These are phyloP conservation scores for Cladosporium velox DNA, from an alignment of 2,329 filamentous ascomycete genomes.

Conservation along the genomic window DNA sequence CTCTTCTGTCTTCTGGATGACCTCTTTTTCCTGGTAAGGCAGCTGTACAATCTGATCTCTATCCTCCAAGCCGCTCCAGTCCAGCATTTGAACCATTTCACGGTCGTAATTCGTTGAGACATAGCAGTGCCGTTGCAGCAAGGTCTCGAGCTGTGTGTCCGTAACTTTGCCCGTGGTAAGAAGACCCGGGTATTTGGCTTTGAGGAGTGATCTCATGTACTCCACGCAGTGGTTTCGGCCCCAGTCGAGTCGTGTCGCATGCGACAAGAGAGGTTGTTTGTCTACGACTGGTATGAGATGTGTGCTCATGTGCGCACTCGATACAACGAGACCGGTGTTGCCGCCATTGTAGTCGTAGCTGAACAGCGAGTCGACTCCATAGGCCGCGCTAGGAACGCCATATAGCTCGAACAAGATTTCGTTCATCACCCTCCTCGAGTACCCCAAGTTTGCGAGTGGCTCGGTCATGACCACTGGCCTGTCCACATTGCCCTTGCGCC, in stretches of 20 bases:
- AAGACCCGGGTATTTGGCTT: constrained; percentile 88
- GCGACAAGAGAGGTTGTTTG: constrained; percentile 77
- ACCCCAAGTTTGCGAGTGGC: constrained; percentile 85
- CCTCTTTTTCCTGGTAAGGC: constrained; percentile 86
- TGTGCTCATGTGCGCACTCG: constrained; percentile 89
- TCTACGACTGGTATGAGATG: constrained; percentile 93
- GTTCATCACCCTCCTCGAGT: constrained; percentile 81
- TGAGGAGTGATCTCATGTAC: constrained; percentile 85
- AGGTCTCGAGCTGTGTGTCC: constrained; percentile 80
- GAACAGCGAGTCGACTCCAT: constrained; percentile 95
- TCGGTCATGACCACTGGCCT: constrained; percentile 94
- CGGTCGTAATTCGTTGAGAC: constrained; percentile 79
- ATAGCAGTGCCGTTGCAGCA: constrained; percentile 88
- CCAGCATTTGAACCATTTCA: constrained; percentile 75
- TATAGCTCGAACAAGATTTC: constrained; percentile 98
- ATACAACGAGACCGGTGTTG: constrained; percentile 82
- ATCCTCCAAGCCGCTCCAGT: constrained; percentile 90
- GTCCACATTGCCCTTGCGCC: constrained; percentile 71
- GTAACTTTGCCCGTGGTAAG: constrained; percentile 69
- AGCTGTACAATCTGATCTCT: constrained; percentile 88
- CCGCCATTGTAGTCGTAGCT: constrained; percentile 92
- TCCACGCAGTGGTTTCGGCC: constrained; percentile 87
- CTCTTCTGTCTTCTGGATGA: constrained; percentile 90
- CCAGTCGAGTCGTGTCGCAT: constrained; percentile 91
- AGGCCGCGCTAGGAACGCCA: constrained; percentile 82